Evolutionary conservation across 139 green algal species (phyloP), one percentile per base, ranked within the genome.

Genomic region (Edaphochlamys debaryana): DNA sequence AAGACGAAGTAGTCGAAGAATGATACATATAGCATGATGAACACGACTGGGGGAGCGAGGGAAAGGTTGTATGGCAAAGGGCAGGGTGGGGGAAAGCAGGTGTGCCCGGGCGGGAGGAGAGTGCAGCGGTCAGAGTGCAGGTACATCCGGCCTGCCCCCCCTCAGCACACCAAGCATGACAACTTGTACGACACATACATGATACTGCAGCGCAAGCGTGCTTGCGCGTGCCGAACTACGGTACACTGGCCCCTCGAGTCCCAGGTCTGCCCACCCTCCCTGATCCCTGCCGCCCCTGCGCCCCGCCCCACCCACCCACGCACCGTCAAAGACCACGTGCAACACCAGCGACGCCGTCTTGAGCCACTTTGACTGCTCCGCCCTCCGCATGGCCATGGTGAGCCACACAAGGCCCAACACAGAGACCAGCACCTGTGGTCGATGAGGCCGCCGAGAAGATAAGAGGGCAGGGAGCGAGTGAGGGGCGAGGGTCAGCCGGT

Each of bases 341-440:
- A 82, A 62, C 6, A 45, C n/a, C 19, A 73, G 17, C 22, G 75
- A 37, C n/a, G 62, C 60, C n/a, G 22, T 27, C 0, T 29, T 34
- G 4, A 82, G 75, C 75, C 62, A 62, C 62, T 82, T 82, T 5
- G 62, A 64, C 62, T 82, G 75, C 75, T 82, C 75, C 75, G 63
- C 41, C 40, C 40, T 67, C 23, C 75, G 75, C 75, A 82, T 82
- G 32, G 75, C 75, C n/a, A 82, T 29, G 7, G 50, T 69, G 15
- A 86, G 62, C 52, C 75, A 83, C 41, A 64, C 74, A 19, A 77
- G 63, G 7, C 50, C 73, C 19, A 36, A 2, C 42, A 85, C 45
- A n/a, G 45, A 37, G 4, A 87, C 4, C 0, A 73, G 17, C 7
- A 81, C n/a, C n/a, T n/a, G n/a, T n/a, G n/a, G n/a, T n/a, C n/a